Evolutionary conservation across 257 asterid genomes (phyloP).

Genomic region (Nicotiana otophora): DNA sequence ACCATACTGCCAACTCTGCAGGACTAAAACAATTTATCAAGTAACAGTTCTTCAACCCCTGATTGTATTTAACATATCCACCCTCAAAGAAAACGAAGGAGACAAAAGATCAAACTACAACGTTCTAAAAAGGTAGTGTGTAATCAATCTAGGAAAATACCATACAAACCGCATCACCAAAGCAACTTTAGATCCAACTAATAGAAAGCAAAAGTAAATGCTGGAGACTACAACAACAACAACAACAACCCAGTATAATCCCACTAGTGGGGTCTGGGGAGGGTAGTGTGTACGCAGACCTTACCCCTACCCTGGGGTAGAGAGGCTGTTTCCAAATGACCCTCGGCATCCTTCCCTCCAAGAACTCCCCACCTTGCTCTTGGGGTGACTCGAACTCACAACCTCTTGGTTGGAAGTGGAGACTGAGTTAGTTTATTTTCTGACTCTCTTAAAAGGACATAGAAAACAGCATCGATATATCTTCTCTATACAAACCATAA

Average conservation of each 20-base stretch:
- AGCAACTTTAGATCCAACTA: not conserved
- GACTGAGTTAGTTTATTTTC: not conserved
- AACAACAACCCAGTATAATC: no score
- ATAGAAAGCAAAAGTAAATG: not conserved
- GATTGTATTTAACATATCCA: conserved; percentile 3
- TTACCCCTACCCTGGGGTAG: no score
- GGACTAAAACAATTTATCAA: not conserved
- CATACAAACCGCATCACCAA: not conserved
- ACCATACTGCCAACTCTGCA: not conserved
- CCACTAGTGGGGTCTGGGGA: no score
- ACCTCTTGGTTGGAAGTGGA: no score
- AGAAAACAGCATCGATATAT: not conserved
- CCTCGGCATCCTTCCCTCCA: no score
- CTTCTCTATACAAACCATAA: not conserved
- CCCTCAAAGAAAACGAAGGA: not conserved
- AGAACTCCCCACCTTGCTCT: no score
- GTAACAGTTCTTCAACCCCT: not conserved
- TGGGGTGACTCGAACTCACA: no score
- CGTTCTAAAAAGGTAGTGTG: not conserved
- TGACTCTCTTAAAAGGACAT: not conserved
- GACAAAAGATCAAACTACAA: not conserved
- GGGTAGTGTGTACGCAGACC: no score
- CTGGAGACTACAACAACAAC: no score
- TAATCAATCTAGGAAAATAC: not conserved
- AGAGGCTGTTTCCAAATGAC: no score